phyloP scores from a whole-genome alignment of 148 eudicot genomes.

The Chenopodium formosanum region DNA sequence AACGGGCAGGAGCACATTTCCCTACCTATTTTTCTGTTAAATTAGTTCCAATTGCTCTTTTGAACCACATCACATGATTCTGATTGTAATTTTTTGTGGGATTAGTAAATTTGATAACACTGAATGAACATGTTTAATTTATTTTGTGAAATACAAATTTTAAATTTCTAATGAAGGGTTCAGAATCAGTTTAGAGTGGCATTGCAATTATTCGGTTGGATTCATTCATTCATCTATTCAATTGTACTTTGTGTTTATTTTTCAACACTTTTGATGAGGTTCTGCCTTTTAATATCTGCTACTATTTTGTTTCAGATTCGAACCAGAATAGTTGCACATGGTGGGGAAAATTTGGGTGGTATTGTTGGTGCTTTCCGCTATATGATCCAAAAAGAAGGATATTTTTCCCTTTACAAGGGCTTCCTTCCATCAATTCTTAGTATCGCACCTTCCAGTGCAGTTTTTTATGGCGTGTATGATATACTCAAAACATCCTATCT shows the following conservation, averaged over 20 bases:
- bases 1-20: no score
- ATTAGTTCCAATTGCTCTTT: no score
- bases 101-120: no score
- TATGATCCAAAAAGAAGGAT: constrained; percentile 63
- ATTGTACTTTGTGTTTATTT: not conserved
- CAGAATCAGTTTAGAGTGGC: not conserved
- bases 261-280: not conserved
- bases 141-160: not conserved
- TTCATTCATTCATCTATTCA: not conserved
- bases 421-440: constrained; percentile 55
- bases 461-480: constrained; percentile 72
- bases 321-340: constrained; percentile 64
- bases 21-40: no score
- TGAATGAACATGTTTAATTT: not conserved
- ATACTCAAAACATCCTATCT: constrained; percentile 54
- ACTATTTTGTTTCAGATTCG: constrained; percentile 39
- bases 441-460: constrained; percentile 41
- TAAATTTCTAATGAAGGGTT: constrained; percentile 3
- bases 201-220: not conserved
- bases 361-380: constrained; percentile 59
- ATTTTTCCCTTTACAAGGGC: constrained; percentile 66
- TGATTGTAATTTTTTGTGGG: no score
- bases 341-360: constrained; percentile 68
- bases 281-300: not conserved
- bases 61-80: no score